These are phyloP conservation scores for Penicillium tannophilum DNA, from an alignment of 495 filamentous ascomycete genomes.

Conservation along the genomic window DNA sequence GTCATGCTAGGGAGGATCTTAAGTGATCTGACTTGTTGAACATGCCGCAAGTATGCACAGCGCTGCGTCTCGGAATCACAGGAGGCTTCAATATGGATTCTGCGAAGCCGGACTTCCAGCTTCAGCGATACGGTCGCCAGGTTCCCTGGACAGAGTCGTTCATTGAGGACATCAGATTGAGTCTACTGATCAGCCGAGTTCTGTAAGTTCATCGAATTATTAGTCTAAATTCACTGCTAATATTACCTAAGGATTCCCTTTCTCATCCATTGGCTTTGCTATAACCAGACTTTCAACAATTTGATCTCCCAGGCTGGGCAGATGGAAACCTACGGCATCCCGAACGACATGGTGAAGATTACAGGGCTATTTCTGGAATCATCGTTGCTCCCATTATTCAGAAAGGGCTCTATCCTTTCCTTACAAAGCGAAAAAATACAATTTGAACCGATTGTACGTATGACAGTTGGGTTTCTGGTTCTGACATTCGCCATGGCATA, in stretches of 20 bases:
- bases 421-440: constrained; percentile 38
- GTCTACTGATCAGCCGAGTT: constrained; percentile 36
- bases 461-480: constrained; percentile 50
- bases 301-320: constrained; percentile 57
- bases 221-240: constrained; percentile 3
- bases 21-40: not conserved
- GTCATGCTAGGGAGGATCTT: not conserved
- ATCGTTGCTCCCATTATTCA: constrained; percentile 52
- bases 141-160: constrained; percentile 42
- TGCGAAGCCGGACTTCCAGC: constrained; percentile 26
- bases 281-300: constrained; percentile 46
- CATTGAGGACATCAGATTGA: constrained; percentile 48
- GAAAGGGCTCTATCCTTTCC: constrained; percentile 45
- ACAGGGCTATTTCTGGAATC: constrained; percentile 31
- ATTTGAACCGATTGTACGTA: constrained; percentile 54
- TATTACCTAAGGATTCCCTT: constrained; percentile 20
- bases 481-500: constrained; percentile 50
- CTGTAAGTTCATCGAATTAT: constrained; percentile 34
- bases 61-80: constrained; percentile 7
- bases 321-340: constrained; percentile 44
- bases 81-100: constrained; percentile 31
- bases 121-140: constrained; percentile 19
- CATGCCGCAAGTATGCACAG: constrained; percentile 1
- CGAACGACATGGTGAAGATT: constrained; percentile 18
- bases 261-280: constrained; percentile 31